phyloP scores from a whole-genome alignment of 1,284 basidiomycete species.

The Puccinia polysora region DNA sequence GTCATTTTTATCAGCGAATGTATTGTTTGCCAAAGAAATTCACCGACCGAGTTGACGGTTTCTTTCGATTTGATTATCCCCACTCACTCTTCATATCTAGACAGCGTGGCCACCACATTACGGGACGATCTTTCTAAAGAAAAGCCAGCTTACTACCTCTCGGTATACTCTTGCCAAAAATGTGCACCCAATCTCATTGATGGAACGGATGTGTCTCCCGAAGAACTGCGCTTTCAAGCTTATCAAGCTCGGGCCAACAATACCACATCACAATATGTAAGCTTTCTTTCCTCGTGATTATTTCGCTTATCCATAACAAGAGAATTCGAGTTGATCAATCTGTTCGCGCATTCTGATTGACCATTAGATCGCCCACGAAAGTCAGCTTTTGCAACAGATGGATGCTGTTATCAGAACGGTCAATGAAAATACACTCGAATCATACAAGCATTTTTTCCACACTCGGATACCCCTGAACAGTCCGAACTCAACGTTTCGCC shows the following conservation, averaged over 20 bases:
- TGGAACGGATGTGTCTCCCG: conserved; percentile 31
- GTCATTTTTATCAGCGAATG: background rate
- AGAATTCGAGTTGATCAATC: background rate
- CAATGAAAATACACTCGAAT: conserved; percentile 1
- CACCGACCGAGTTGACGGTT: no score
- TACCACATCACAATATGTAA: conserved; percentile 39
- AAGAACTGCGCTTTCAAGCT: conserved; percentile 38
- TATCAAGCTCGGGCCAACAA: conserved; percentile 28
- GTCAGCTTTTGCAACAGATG: conserved; percentile 26
- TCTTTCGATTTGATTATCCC: background rate
- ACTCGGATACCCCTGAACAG: conserved; percentile 25
- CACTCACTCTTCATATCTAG: background rate
- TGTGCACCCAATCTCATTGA: conserved; percentile 32
- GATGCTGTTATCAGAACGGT: conserved; percentile 24
- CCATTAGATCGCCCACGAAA: conserved; percentile 32
- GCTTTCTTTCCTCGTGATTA: background rate
- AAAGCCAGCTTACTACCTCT: conserved; percentile 36
- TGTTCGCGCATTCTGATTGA: no score
- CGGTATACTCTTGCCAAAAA: conserved; percentile 28
- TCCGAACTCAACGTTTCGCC: conserved; percentile 26
- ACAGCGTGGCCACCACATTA: conserved; percentile 20
- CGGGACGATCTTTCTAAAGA: conserved; percentile 22
- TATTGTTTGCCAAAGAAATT: background rate
- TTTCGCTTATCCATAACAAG: no score
- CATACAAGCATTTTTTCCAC: conserved; percentile 39